Evolutionary conservation across 2,329 filamentous ascomycete genomes (phyloP).

Genomic region (Diaporthe australafricana): DNA sequence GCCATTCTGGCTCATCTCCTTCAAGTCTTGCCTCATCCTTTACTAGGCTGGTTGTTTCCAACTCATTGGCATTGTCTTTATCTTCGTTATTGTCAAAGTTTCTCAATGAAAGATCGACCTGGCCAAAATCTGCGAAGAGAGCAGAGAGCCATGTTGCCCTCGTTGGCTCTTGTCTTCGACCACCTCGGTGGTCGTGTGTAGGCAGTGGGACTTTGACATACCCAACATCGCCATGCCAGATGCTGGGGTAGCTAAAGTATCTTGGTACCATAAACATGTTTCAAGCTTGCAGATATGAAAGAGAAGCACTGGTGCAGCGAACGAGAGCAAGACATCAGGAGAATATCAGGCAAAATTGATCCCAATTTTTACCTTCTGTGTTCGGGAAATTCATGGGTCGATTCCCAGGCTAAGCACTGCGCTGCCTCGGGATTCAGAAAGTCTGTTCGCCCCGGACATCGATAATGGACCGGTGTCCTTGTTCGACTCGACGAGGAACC

Average conservation of each 20-base stretch:
- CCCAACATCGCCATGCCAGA: background rate
- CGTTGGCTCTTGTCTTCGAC: background rate
- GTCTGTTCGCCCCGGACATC: background rate
- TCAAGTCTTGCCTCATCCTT: background rate
- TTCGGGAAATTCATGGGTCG: background rate
- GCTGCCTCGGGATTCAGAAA: background rate
- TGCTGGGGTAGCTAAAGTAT: conserved; percentile 4
- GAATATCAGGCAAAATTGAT: conserved; percentile 11
- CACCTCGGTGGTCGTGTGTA: background rate
- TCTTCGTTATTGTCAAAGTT: background rate
- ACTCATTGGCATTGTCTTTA: background rate
- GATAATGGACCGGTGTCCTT: background rate
- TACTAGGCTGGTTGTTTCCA: background rate
- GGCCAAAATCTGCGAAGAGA: background rate
- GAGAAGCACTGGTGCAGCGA: background rate
- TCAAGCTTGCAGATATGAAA: background rate
- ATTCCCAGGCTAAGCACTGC: background rate
- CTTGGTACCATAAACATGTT: background rate
- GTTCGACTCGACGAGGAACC: too few species aligned
- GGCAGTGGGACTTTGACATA: conserved; percentile 1
- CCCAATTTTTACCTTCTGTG: background rate
- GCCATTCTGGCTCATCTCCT: background rate
- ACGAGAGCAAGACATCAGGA: background rate
- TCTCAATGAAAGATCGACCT: background rate
- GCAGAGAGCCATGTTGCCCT: conserved; percentile 10